Conservation (phyloP, 805 yeast species). For the Yamadazyma scolyti region DNA sequence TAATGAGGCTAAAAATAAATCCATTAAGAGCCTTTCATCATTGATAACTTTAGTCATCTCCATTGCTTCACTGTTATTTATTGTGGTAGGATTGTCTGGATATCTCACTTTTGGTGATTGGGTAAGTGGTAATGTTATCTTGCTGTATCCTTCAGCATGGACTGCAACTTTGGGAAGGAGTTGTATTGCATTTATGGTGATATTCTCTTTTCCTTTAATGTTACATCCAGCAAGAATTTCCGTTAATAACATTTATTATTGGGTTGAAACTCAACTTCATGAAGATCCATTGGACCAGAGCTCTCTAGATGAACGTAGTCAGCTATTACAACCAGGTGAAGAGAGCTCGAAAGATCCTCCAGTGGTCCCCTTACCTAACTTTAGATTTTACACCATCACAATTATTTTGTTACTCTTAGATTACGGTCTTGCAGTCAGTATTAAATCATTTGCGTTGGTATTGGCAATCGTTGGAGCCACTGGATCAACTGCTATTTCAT, state of each 20-base stretch:
- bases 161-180: slow-evolving; percentile 53
- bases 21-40: slow-evolving; percentile 34
- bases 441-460: slow-evolving; percentile 64
- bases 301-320: slow-evolving; percentile 2
- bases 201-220: slow-evolving; percentile 72
- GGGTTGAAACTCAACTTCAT: slow-evolving; percentile 41
- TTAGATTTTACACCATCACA: slow-evolving; percentile 49
- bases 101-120: slow-evolving; percentile 76
- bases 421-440: slow-evolving; percentile 54
- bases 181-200: slow-evolving; percentile 65
- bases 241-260: slow-evolving; percentile 55
- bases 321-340: slow-evolving; percentile 4
- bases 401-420: slow-evolving; percentile 40
- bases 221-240: slow-evolving; percentile 80
- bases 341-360: slow-evolving; percentile 32
- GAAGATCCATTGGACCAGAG: neutral
- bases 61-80: slow-evolving; percentile 58
- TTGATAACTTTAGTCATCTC: slow-evolving; percentile 53
- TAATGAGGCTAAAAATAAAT: slow-evolving; percentile 67
- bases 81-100: slow-evolving; percentile 75
- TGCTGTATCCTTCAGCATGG: slow-evolving; percentile 57
- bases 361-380: slow-evolving; percentile 46
- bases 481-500: slow-evolving; percentile 76
- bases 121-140: slow-evolving; percentile 62
- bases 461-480: slow-evolving; percentile 78